Conservation (phyloP, 352 stramenopile species). For the Hyaloperonospora arabidopsidis region DNA sequence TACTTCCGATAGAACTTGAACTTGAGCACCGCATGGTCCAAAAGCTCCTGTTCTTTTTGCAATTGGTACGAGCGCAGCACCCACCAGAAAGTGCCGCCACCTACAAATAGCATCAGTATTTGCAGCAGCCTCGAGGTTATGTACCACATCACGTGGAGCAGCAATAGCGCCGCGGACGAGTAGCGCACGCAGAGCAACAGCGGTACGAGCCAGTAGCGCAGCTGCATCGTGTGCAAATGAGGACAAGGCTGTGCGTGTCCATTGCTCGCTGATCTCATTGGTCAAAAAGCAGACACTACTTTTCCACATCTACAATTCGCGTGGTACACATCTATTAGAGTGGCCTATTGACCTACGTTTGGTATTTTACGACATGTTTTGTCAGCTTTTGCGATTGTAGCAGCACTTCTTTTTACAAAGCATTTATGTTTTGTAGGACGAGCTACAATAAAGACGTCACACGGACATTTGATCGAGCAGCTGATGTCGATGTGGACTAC, state of each 20-base stretch:
- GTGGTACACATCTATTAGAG: no score
- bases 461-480: no score
- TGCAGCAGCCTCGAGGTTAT: constrained; percentile 30
- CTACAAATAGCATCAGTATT: constrained; percentile 36
- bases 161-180: constrained; percentile 15
- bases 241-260: neutral
- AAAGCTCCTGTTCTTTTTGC: constrained; percentile 50
- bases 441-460: no score
- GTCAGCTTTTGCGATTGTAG: no score
- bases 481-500: no score
- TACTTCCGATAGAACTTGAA: constrained; percentile 53
- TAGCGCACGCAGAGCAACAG: constrained; percentile 25
- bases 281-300: no score
- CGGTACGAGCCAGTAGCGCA: constrained; percentile 14
- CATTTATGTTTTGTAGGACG: no score
- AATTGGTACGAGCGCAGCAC: constrained; percentile 57
- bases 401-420: no score
- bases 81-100: constrained; percentile 53
- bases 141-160: constrained; percentile 21
- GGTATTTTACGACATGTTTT: no score
- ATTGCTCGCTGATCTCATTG: no score
- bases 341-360: no score
- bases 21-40: constrained; percentile 40
- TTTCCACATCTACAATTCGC: no score
- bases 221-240: constrained; percentile 10